These are phyloP conservation scores for Hypsizygus ulmarius DNA, from an alignment of 1,284 basidiomycete species.

Conservation along the genomic window DNA sequence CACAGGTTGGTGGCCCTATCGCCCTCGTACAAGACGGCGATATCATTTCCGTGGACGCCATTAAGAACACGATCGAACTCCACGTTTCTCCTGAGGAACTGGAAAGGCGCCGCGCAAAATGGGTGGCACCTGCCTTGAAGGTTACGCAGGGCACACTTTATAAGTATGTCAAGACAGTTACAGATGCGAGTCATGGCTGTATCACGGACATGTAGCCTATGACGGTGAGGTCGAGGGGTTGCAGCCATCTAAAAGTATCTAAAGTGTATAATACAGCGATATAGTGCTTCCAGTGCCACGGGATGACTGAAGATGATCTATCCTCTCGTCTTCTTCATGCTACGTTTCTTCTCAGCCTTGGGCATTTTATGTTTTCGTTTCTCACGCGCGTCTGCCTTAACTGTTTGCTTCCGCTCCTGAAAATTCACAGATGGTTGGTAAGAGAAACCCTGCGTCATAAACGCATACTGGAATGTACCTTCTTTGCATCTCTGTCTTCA, in stretches of 20 bases:
- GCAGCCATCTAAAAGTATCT: neutral
- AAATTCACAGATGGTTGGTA: slow-evolving; percentile 3
- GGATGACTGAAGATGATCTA: slow-evolving; percentile 5
- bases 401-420: slow-evolving; percentile 86
- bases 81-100: slow-evolving; percentile 71
- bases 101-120: slow-evolving; percentile 59
- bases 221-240: neutral
- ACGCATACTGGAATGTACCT: slow-evolving; percentile 46
- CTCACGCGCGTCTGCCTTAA: slow-evolving; percentile 85
- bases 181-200: slow-evolving; percentile 86
- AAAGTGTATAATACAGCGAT: neutral
- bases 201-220: slow-evolving; percentile 72
- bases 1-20: slow-evolving; percentile 88
- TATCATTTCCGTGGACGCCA: slow-evolving; percentile 80
- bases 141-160: slow-evolving; percentile 80
- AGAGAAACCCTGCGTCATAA: neutral
- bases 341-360: slow-evolving; percentile 88
- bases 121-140: slow-evolving; percentile 85
- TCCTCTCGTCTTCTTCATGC: slow-evolving; percentile 60
- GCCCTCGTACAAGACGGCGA: slow-evolving; percentile 89
- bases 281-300: neutral
- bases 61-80: slow-evolving; percentile 80
- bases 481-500: slow-evolving; percentile 91
- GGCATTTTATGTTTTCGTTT: slow-evolving; percentile 91
- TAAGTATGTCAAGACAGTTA: slow-evolving; percentile 85